These are phyloP conservation scores for Aspergillus hiratsukae DNA, from an alignment of 2,329 filamentous ascomycete species.

Conservation along the genomic window DNA sequence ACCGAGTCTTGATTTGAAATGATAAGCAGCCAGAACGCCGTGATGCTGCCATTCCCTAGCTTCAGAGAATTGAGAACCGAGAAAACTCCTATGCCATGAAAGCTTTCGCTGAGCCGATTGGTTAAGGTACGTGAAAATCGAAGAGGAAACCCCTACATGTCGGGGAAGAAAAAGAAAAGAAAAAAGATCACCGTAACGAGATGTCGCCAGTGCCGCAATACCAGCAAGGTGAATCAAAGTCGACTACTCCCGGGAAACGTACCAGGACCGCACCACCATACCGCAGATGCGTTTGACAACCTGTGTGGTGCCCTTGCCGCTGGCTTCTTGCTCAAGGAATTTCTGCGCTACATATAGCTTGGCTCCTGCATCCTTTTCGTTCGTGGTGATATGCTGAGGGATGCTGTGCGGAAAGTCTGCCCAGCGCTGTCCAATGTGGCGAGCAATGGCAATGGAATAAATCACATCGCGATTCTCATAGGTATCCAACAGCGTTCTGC, in stretches of 20 bases:
- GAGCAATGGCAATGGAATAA: constrained; percentile 79
- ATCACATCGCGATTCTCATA: constrained; percentile 85
- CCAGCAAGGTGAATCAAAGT: constrained; percentile 7
- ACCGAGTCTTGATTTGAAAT: neutral
- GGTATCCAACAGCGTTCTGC: constrained; percentile 69
- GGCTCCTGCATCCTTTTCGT: constrained; percentile 63
- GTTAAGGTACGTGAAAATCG: constrained; percentile 8
- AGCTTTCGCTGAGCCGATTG: constrained; percentile 8
- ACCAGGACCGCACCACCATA: constrained; percentile 59
- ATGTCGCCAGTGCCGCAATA: constrained; percentile 13
- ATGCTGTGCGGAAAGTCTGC: constrained; percentile 55
- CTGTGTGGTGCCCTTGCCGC: constrained; percentile 67
- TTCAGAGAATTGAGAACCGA: constrained; percentile 10
- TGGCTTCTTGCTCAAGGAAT: constrained; percentile 63
- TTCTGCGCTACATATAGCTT: constrained; percentile 65
- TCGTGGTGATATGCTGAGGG: constrained; percentile 54
- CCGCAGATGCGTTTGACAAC: constrained; percentile 67
- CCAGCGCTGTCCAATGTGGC: constrained; percentile 66
- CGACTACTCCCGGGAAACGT: constrained; percentile 35
- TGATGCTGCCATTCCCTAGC: constrained; percentile 16
- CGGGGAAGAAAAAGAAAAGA: constrained; percentile 5
- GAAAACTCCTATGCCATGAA: constrained; percentile 19
- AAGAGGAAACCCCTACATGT: constrained; percentile 6
- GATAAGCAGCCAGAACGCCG: constrained; percentile 20
- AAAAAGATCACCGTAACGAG: too few species aligned